Evolutionary conservation across 2,329 filamentous ascomycete genomes (phyloP), one percentile per base, ranked within the genome.

Genomic region (Epichloe brachyelytri): DNA sequence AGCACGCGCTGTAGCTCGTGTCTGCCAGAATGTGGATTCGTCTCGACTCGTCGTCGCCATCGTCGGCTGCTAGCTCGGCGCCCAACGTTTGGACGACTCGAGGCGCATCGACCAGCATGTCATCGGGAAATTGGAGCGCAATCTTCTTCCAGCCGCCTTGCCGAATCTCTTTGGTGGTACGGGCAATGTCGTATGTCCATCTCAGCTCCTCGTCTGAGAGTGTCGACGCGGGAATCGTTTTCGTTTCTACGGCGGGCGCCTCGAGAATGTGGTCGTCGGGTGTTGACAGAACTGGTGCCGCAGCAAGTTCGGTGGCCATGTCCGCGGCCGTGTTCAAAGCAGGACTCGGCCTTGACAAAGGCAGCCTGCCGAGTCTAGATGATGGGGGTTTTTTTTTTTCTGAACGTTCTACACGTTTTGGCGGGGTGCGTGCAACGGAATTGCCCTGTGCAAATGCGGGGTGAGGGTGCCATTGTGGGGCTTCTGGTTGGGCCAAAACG

Each of bases 1-100:
- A 98, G 69, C 93, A 98, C 0, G 91, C 85, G 53, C 93, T 94
- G 68, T 97, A 98, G 2, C 91, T 96, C 2, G 93, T 97, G 66
- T 98, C 93, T 34, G 85, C 93, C 17, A 98, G 73, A 54, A 98
- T 90, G 59, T 86, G 95, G 49, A 97, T 74, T 55, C 75, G 63
- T 51, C 51, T 57, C 41, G 49, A 22, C 40, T 12, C 15, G 26
- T 37, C 41, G 36, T 12, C 48, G 41, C 37, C 41, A n/a, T n/a
- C n/a, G 1, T 51, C 54, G 36, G 26, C 3, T 22, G 40, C 45
- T 5, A 69, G 56, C 48, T 67, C 63, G 7, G 54, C 54, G 0
- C 54, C 51, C 2, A 71, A 68, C 0, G 80, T 71, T 50, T 83
- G 80, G 51, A 85, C 88, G 0, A 96, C 86, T 52, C 85, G 77